These are phyloP conservation scores for Aureobasidium namibiae DNA, from an alignment of 2,329 filamentous ascomycete genomes.

Conservation along the genomic window DNA sequence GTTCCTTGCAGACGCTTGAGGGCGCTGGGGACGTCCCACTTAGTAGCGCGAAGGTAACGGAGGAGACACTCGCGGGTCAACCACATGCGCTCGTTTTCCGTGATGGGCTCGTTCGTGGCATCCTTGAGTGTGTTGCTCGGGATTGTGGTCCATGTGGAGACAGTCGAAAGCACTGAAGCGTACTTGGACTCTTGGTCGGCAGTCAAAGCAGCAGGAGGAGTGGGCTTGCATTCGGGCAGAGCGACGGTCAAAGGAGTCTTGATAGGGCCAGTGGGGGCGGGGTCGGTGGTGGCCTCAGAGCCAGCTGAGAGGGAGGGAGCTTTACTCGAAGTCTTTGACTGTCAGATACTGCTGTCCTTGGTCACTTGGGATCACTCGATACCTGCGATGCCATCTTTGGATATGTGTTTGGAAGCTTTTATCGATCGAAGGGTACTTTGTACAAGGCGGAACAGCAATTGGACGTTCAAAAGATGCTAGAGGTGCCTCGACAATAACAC, in stretches of 20 bases:
- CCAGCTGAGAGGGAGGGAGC: constrained; percentile 18
- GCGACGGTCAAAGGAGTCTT: constrained; percentile 26
- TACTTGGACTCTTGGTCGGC: constrained; percentile 77
- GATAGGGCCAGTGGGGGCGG: constrained; percentile 20
- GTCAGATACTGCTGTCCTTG: background rate
- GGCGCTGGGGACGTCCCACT: constrained; percentile 73
- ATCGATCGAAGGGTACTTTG: background rate
- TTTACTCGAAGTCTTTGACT: constrained; percentile 11
- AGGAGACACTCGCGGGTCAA: constrained; percentile 86
- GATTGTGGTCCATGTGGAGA: constrained; percentile 62
- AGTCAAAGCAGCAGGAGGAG: constrained; percentile 53
- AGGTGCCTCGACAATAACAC: background rate
- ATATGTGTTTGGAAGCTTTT: background rate
- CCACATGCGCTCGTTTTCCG: constrained; percentile 77
- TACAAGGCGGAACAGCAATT: background rate
- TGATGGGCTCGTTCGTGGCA: constrained; percentile 54
- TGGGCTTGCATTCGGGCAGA: constrained; percentile 47
- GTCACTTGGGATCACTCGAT: background rate
- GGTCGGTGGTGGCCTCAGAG: constrained; percentile 19
- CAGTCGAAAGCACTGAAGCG: constrained; percentile 61
- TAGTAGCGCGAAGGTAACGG: constrained; percentile 86
- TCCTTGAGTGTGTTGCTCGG: constrained; percentile 54
- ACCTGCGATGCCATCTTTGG: background rate
- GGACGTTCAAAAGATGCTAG: background rate
- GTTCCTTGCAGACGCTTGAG: constrained; percentile 73